Base-by-base conservation (phyloP, 164 flowering plant species). In the Vitis rotundifolia region DNA sequence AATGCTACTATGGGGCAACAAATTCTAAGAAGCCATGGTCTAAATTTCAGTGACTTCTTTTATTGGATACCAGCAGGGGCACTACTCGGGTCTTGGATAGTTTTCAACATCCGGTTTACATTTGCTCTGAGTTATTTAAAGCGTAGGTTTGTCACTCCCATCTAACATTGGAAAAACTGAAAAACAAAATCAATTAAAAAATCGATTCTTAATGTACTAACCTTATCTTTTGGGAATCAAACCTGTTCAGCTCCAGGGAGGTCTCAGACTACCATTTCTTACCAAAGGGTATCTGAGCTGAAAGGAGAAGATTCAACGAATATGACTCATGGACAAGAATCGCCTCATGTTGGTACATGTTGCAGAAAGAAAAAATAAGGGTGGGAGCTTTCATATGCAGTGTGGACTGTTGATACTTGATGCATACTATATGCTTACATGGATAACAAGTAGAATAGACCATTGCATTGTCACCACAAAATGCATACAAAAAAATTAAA, bases 41-140 rank as follows among this genome's bases (percentile, higher is more conserved):
- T 79, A 14, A 49, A 82, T 55, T 77, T 58, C 48, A 26, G 52
- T 68, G 61, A 66, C n/a, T 48, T 73, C 74, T 75, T 70, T 47
- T 77, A 68, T 26, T 82, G 81, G 85, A 64, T 79, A 59, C 67
- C 81, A 9, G 1, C 71, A 11, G 79, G 66, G 26, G 81, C 79
- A 50, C 63, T 82, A 18, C 3, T 82, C 61, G 85, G 79, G 62
- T 77, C 79, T 50, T 59, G 66, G 70, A 28, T 79, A 9, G 10
- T 79, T 68, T 59, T 77, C 53, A 77, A 79, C 53, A 37, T 73
- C 49, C 79, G 72, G 49, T 77, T 82, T 60, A 71, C 76, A 5
- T 66, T 63, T 28, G 77, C 82, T 13, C 53, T 82, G 16, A 79
- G 58, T 59, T 82, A 49, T 49, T 52, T 62, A 6, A 77, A 77